Conservation (phyloP, 176 grass and related monocot genomes). For the Eleusine indica region DNA sequence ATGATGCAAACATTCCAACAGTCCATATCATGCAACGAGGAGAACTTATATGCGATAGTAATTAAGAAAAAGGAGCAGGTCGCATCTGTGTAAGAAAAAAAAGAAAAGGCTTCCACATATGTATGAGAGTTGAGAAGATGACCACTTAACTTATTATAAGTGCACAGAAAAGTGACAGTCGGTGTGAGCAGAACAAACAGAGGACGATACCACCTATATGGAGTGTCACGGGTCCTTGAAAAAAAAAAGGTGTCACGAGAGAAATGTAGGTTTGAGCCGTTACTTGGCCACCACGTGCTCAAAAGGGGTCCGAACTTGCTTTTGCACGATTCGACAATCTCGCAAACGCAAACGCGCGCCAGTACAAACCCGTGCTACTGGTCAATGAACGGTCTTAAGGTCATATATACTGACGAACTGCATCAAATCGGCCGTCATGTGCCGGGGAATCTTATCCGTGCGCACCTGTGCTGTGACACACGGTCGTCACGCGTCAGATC, state of each 20-base stretch:
- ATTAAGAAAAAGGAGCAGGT: background rate
- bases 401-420: background rate
- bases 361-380: background rate
- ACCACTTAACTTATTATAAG: conserved; percentile 26
- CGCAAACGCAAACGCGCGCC: background rate
- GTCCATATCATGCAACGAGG: conserved; percentile 31
- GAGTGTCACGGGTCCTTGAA: too few species aligned
- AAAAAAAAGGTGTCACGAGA: background rate
- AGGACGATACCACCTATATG: background rate
- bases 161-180: conserved; percentile 1
- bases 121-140: conserved; percentile 13
- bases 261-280: too few species aligned
- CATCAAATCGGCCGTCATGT: background rate
- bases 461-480: background rate
- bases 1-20: conserved; percentile 58
- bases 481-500: conserved; percentile 17
- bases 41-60: background rate
- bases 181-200: background rate
- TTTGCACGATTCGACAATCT: background rate
- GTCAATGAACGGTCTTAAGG: background rate
- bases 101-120: background rate
- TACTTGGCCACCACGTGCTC: background rate
- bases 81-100: background rate
- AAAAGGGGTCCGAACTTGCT: background rate
- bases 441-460: conserved; percentile 6